Percentiles rank a stretch among this genome's conserved stretches.
Evolutionary conservation across 164 flowering plant genomes (phyloP).

Genomic region (Berberis thunbergii): DNA sequence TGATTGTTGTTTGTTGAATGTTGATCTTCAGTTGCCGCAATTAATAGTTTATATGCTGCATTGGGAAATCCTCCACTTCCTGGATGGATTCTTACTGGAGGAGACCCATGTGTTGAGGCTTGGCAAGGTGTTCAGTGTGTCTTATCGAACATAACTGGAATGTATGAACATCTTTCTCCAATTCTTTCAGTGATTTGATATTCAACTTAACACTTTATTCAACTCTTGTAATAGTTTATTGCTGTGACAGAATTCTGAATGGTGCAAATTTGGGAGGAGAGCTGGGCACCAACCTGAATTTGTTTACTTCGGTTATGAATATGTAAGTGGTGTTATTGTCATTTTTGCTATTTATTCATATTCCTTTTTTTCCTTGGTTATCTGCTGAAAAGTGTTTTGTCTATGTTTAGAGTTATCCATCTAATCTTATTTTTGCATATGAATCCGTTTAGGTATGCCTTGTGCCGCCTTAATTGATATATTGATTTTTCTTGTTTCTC

Average conservation of each 20-base stretch:
- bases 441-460: neutral
- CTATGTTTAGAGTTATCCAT: no score
- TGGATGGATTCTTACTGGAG: constrained; percentile 63
- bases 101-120: constrained; percentile 72
- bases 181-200: neutral
- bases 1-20: neutral
- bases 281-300: constrained; percentile 51
- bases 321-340: constrained; percentile 42
- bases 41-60: constrained; percentile 45
- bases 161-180: constrained; percentile 35
- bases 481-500: constrained; percentile 10
- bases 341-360: neutral
- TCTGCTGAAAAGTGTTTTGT: no score
- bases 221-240: no score
- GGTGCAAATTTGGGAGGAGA: constrained; percentile 79
- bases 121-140: constrained; percentile 83
- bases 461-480: no score
- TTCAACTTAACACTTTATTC: neutral
- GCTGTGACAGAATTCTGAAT: constrained; percentile 47
- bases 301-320: constrained; percentile 53
- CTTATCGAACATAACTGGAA: constrained; percentile 39
- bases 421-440: neutral
- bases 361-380: no score
- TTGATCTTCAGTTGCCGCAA: constrained; percentile 50
- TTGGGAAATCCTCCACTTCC: constrained; percentile 57